Base-by-base conservation (phyloP, 164 flowering plant species). In the Santalum album region DNA sequence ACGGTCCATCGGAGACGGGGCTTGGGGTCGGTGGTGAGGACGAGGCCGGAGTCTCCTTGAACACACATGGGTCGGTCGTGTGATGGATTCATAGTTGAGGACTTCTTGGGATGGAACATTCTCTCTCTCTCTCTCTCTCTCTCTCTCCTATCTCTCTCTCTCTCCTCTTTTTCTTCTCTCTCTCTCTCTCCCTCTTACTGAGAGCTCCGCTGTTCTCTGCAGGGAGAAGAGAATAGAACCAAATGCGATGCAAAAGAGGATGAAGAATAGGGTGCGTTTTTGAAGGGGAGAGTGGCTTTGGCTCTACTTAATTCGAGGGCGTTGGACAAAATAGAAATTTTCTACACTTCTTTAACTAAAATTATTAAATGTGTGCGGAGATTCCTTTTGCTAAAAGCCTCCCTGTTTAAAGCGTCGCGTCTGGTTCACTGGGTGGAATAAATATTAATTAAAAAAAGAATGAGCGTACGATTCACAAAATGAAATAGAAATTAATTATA, bases 1-100 rank as follows among this genome's bases (percentile, higher is more conserved):
- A 78, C 94, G 0, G 98, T 92, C 98, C 98, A 92, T 1, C 98
- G 87, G 36, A 92, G 91, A 26, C 98, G 88, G 6, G 98, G 98
- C 69, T 92, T 92, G 6, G 98, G 98, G 79, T 92, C 98, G 0
- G 98, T 92, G 59, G 98, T 92, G 78, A 92, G 94, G 66, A 92
- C 96, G 48, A 92, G 89, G 3, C 87, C 95, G 7, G 98, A 92
- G 77, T 92, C 98, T 0, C 89, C 94, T 69, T 88, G 96, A 63
- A 84, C 82, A 58, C 96, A 85, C 86, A 87, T 78, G 58, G 82
- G 63, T 60, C 86, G 70, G 21, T 77, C 80, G 50, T 46, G 25
- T 3, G 25, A 23, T 36, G 86, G 72, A 80, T 78, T 86, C 94
- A 89, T 92, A 78, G 68, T 58, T 19, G 87, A 73, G 48, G 87